Percentiles rank a stretch among this genome's conserved stretches.
Evolutionary conservation across 345 rosid genomes (phyloP).

Genomic region (Eutrema yunnanense): DNA sequence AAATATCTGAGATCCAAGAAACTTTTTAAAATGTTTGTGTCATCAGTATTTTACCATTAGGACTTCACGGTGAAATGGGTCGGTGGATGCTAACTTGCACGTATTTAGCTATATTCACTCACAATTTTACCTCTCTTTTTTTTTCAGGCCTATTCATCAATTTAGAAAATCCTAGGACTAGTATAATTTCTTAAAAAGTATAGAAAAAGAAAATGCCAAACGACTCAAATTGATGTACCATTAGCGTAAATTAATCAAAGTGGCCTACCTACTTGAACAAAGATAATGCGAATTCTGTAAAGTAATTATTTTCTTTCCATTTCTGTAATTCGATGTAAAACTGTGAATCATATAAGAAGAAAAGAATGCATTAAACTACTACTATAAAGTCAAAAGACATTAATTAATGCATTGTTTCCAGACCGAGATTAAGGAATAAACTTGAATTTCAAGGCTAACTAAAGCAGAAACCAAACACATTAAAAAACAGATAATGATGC

Average conservation of each 20-base stretch:
- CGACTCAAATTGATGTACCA: neutral
- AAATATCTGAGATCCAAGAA: neutral
- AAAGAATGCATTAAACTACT: neutral
- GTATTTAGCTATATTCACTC: neutral
- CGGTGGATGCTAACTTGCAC: constrained; percentile 20
- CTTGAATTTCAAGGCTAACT: constrained; percentile 3
- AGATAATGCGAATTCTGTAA: neutral
- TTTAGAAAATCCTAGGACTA: constrained; percentile 21
- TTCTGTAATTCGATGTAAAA: neutral
- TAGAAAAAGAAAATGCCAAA: neutral
- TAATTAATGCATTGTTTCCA: constrained; percentile 2
- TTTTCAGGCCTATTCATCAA: neutral
- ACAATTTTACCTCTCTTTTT: neutral
- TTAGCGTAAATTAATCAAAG: constrained; percentile 12
- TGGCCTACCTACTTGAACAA: constrained; percentile 6
- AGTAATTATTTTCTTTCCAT: neutral
- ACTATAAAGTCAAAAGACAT: neutral
- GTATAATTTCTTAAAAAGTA: neutral
- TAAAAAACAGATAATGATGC: constrained; percentile 17
- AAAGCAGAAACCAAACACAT: constrained; percentile 12
- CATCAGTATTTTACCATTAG: neutral
- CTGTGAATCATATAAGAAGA: neutral
- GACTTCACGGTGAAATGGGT: neutral
- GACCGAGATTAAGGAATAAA: constrained; percentile 9
- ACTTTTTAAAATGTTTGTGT: neutral